Evolutionary conservation across 2,329 filamentous ascomycete species (phyloP).

Genomic region (Teratosphaeria zuluensis): DNA sequence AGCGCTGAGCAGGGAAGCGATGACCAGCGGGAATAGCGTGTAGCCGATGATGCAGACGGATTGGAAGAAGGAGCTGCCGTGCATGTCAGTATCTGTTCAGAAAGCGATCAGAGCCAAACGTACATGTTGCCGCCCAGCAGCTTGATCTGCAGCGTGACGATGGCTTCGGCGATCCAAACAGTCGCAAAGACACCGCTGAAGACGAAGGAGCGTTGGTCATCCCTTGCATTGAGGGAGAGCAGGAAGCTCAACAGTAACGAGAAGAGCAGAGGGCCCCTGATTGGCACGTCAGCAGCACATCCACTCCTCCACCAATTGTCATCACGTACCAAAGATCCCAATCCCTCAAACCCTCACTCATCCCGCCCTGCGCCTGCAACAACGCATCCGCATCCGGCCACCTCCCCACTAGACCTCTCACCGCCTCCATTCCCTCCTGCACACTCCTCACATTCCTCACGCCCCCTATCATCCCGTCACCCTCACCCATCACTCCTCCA

Average conservation of each 20-base stretch:
- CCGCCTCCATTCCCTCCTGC: neutral
- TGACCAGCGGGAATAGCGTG: conserved; percentile 91
- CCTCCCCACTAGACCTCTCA: conserved; percentile 49
- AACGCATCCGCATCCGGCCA: conserved; percentile 61
- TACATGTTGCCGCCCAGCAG: conserved; percentile 94
- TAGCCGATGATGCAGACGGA: conserved; percentile 97
- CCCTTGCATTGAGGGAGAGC: conserved; percentile 69
- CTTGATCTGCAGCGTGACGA: conserved; percentile 97
- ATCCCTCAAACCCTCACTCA: conserved; percentile 84
- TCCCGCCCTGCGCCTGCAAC: conserved; percentile 56
- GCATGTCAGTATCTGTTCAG: conserved; percentile 19
- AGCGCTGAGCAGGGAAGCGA: conserved; percentile 82
- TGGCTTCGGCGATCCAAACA: conserved; percentile 92
- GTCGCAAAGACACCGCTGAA: conserved; percentile 96
- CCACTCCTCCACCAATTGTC: neutral
- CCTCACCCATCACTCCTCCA: conserved; percentile 50
- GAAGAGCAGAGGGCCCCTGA: conserved; percentile 82
- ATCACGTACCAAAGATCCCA: conserved; percentile 78
- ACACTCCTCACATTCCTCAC: conserved; percentile 30
- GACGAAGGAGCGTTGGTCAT: conserved; percentile 74
- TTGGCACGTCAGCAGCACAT: conserved; percentile 12
- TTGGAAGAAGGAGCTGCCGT: conserved; percentile 81
- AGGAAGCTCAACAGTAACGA: conserved; percentile 81
- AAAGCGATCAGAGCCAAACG: conserved; percentile 31
- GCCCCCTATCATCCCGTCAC: conserved; percentile 42